Evolutionary conservation across 345 rosid genomes (phyloP), one percentile per base, ranked within the genome.

Genomic region (Bruguiera sexangula): DNA sequence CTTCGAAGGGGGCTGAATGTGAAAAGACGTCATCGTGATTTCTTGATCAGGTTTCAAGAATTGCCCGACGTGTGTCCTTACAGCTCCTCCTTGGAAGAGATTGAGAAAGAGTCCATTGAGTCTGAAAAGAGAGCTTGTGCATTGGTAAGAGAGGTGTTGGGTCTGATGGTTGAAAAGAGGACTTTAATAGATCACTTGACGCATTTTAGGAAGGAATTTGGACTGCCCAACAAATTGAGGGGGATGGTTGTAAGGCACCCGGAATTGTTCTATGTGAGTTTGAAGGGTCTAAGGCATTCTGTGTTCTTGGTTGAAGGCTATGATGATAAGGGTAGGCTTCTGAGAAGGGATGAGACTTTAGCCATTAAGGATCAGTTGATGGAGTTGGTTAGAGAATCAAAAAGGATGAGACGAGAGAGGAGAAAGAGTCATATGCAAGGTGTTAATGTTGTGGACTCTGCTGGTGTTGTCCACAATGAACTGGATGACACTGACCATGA

Each of bases 101-200:
- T 93, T 4, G 76, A 74, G 0, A 87, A 73, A 63, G 85, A 75
- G 74, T 90, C 96, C 7, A n/a, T 85, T 15, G 89, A 84, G 59
- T 89, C 89, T 8, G 97, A 91, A 82, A 93, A 91, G 81, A 82
- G 92, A 80, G 96, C 92, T 0, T 93, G 98, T 39, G 84, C 81
- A 0, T 83, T 91, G 29, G 85, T 85, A 60, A 80, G 96, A 68
- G 97, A 91, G 70, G 82, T 91, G 30, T 57, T 91, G 74, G 92
- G 89, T 8, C 76, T 91, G 86, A 83, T 82, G 32, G 86, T 87
- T 48, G 96, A 89, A 72, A 90, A 83, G 79, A 83, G 89, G 73
- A 90, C 93, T 66, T 73, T 93, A 66, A 76, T 90, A 19, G 98
- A 93, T 60, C 96, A 93, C 72, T 76, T 93, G 82, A 89, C 97